Base-by-base conservation (phyloP, 345 rosid genomes). In the Durio zibethinus region DNA sequence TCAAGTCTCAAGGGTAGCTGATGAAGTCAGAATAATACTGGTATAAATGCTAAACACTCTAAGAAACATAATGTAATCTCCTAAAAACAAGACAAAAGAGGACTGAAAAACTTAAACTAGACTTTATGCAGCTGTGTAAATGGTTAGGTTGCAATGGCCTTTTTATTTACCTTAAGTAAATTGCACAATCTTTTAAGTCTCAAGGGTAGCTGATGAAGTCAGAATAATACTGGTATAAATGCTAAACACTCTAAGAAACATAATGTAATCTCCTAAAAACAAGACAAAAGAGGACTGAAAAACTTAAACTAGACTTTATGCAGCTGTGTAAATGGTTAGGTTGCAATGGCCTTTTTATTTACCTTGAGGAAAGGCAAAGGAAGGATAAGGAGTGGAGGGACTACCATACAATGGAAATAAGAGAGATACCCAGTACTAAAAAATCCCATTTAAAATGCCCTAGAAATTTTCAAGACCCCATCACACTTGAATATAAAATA, bases 371-470 rank as follows among this genome's bases (percentile, higher is more conserved):
- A 25, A 64, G 45, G 25, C 0, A 23, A 67, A 67, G 27, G 27
- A 64, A 43, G 52, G 33, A 21, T 7, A 47, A 15, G 8, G 25
- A 69, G 40, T 25, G 8, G 40, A 47, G 1, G 23, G 72, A 18
- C 9, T 68, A 45, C 23, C 29, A 31, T 50, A 48, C 15, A 9
- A 12, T 15, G n/a, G 45, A 50, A 38, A 20, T 54, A 75, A 11
- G 23, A 29, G 52, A 27, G 35, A 21, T 33, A 18, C 50, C 18
- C 7, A 31, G 6, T 11, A 23, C 50, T 52, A 33, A 57, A 47
- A 57, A 59, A 69, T 31, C 52, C 74, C 78, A 71, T 31, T 35
- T 71, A 15, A 10, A 48, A 21, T 29, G 71, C 72, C 20, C 60
- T 5, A 20, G 6, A 62, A 38, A 45, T 35, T 54, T 27, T 35